Conservation (phyloP, 1,284 basidiomycete genomes). For the Marasmius fiardii region DNA sequence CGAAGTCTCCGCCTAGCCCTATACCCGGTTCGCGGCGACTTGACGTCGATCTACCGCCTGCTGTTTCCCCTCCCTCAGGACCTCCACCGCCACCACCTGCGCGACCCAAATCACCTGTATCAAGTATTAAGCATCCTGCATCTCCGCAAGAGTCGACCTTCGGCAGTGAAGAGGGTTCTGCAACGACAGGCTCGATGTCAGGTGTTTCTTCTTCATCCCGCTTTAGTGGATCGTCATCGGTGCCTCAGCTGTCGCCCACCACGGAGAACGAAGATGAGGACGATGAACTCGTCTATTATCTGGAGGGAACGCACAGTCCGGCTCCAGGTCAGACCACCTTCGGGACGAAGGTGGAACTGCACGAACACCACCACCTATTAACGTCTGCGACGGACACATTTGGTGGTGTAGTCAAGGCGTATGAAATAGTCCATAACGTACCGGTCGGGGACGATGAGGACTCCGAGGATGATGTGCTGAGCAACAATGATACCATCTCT, state of each 20-base stretch:
- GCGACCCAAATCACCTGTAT: constrained; percentile 4
- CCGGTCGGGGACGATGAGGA: constrained; percentile 16
- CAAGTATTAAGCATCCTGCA: constrained; percentile 25
- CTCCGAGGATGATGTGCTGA: constrained; percentile 20
- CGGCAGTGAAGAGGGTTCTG: constrained; percentile 28
- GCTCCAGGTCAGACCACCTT: constrained; percentile 3
- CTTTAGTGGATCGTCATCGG: neutral
- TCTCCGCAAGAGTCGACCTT: constrained; percentile 42
- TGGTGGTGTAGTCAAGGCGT: constrained; percentile 27
- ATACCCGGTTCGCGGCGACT: neutral
- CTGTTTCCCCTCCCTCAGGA: neutral
- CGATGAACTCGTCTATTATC: constrained; percentile 17
- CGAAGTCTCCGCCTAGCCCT: neutral
- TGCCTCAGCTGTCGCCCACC: constrained; percentile 30
- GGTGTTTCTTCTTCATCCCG: constrained; percentile 26
- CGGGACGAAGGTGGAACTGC: neutral
- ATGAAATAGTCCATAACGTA: constrained; percentile 7
- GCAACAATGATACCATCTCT: constrained; percentile 11
- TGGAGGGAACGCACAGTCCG: constrained; percentile 7
- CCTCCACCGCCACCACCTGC: neutral
- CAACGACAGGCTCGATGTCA: constrained; percentile 26
- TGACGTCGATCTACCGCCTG: neutral
- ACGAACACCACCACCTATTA: constrained; percentile 20
- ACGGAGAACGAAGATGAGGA: constrained; percentile 27
- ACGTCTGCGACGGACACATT: constrained; percentile 35